phyloP scores from a whole-genome alignment of 306 rosid genomes.

The Cicer chorassanicum region DNA sequence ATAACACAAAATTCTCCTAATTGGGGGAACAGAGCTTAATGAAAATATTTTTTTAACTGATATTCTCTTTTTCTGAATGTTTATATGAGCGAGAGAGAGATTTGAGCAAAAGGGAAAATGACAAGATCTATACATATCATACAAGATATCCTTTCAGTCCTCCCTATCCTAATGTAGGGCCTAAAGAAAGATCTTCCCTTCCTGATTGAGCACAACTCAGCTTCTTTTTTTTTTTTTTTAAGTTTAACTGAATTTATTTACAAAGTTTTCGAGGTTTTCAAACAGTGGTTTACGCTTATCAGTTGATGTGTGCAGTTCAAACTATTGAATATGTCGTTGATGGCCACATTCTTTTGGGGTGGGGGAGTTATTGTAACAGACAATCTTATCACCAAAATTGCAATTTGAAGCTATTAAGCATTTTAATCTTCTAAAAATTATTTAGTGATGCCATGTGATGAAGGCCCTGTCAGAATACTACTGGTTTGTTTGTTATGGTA shows the following conservation, averaged over 20 bases:
- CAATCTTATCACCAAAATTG: not conserved
- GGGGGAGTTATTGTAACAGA: not conserved
- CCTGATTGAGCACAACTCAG: not conserved
- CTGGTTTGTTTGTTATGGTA: conserved; percentile 12
- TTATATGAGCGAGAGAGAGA: too few relatives aligned
- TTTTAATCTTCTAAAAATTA: conserved; percentile 24
- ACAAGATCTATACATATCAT: too few relatives aligned
- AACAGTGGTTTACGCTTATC: not conserved
- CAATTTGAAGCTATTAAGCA: not conserved
- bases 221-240: not conserved
- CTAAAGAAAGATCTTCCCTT: not conserved
- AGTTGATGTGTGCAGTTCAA: not conserved
- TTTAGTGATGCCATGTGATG: not conserved
- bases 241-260: conserved; percentile 14
- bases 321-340: not conserved
- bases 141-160: too few relatives aligned
- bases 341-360: not conserved
- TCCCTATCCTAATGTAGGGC: not conserved
- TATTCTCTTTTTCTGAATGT: too few relatives aligned
- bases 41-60: too few relatives aligned
- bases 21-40: too few relatives aligned
- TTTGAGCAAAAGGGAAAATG: too few relatives aligned
- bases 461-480: conserved; percentile 5
- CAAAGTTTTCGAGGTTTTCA: not conserved
- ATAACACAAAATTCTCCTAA: too few relatives aligned